Evolutionary conservation across 257 asterid genomes (phyloP).

Genomic region (Verbascum thapsus): DNA sequence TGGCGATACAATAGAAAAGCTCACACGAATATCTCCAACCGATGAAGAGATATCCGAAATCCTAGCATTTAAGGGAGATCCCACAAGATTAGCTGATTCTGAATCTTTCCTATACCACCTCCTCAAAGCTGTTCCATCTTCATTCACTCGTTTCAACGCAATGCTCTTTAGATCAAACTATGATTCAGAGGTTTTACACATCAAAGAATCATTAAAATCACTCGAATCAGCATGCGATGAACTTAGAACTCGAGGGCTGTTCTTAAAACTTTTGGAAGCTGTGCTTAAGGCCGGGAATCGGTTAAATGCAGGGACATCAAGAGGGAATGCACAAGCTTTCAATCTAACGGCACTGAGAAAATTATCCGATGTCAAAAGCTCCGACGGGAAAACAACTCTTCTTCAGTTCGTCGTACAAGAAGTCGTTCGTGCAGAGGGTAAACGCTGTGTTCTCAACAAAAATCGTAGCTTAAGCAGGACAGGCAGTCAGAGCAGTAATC

Average conservation of each 20-base stretch:
- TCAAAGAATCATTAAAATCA: slow-evolving; percentile 51
- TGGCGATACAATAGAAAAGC: slow-evolving; percentile 71
- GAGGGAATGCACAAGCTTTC: slow-evolving; percentile 91
- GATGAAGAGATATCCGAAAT: slow-evolving; percentile 66
- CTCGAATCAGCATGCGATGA: slow-evolving; percentile 78
- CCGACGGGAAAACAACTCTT: slow-evolving; percentile 89
- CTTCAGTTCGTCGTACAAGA: slow-evolving; percentile 91
- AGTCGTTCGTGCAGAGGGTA: slow-evolving; percentile 89
- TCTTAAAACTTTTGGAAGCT: slow-evolving; percentile 90
- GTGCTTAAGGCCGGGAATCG: slow-evolving; percentile 86
- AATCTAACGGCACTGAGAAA: slow-evolving; percentile 77
- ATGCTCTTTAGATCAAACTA: slow-evolving; percentile 72
- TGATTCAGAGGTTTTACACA: slow-evolving; percentile 43
- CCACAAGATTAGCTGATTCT: slow-evolving; percentile 73
- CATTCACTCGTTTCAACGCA: slow-evolving; percentile 70
- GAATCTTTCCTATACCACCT: slow-evolving; percentile 88
- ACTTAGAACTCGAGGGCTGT: slow-evolving; percentile 70
- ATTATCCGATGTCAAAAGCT: slow-evolving; percentile 82
- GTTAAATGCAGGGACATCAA: slow-evolving; percentile 79
- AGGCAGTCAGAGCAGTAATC: slow-evolving; percentile 41
- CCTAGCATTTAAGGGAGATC: slow-evolving; percentile 70
- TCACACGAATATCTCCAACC: slow-evolving; percentile 63
- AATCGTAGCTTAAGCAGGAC: slow-evolving; percentile 55
- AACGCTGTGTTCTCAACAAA: slow-evolving; percentile 59
- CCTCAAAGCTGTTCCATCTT: slow-evolving; percentile 77